Base-by-base conservation (phyloP, 345 rosid species). In the Noccaea bulbosa region DNA sequence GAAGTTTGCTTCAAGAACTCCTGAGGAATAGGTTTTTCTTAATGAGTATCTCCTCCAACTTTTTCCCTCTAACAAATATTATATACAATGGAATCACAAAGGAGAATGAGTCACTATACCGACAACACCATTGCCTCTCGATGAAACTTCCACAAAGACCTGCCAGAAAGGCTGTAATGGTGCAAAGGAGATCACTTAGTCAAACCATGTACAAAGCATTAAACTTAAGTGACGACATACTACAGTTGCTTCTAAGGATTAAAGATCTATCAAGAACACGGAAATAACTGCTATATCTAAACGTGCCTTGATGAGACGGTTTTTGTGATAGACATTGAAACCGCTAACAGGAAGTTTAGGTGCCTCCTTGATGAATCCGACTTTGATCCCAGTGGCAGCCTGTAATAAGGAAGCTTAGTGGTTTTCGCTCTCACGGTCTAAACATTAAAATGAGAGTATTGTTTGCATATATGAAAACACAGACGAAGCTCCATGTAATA, bases 1-100 rank as follows among this genome's bases (percentile, higher is more conserved):
- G 75, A 91, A 91, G 80, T 91, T 86, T 57, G 87, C 97, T 81
- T 91, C 96, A 67, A 91, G 88, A 72, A 89, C 92, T 69, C 98
- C 96, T 92, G 57, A 0, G 61, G 16, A 80, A 68, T 50, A 65
- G 16, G 14, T 1, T 44, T 62, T 65, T 74, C 41, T 62, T 37
- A 66, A 65, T 69, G 65, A 53, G 70, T 44, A 39, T 67, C 46
- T 64, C 61, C 40, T n/a, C 58, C 9, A 54, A 56, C 14, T 38
- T 68, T 34, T 62, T 43, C 7, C n/a, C 11, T 8, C 30, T 51
- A 45, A 15, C 52, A 20, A 20, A 54, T 12, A 17, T 30, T 22
- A 65, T 47, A 44, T 61, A 62, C 55, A 49, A n/a, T 63, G 15
- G 48, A 69, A 39, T 41, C 16, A 35, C 33, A 46, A 70, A 53